Evolutionary conservation across 2,329 filamentous ascomycete species (phyloP), one percentile per base, ranked within the genome.

Genomic region (Conoideocrella luteorostrata): DNA sequence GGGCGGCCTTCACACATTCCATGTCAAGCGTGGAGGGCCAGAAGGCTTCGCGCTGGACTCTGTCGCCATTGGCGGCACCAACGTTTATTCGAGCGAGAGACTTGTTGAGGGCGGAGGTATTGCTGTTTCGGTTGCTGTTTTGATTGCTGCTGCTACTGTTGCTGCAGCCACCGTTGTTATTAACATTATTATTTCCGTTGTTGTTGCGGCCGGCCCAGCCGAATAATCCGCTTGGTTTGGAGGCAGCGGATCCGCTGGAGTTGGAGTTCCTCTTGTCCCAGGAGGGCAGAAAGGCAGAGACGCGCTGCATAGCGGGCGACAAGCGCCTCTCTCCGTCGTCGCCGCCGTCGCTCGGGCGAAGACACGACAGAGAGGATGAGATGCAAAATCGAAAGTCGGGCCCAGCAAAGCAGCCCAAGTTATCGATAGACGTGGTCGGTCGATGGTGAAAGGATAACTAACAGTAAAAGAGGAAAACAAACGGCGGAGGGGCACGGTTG

Each of bases 1-100:
- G 77, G 47, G 89, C 88, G 37, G 89, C 87, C 68, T 95, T 95
- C 66, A 95, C 88, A 64, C 85, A 86, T 71, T 96, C 90, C 53
- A 85, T 84, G 61, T 95, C 90, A 41, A 95, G 71, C 1, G 83
- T 85, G 24, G 86, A 84, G 3, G 88, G 88, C 86, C 86, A 93
- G 57, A 91, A 91, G 20, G 85, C 82, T 61, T 94, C 87, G 23
- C 62, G 57, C 37, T 66, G 61, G 22, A 66, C 55, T 21, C 57
- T 56, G 46, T 46, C 52, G 39, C 39, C 52, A 46, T 64, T 65
- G 46, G 64, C 62, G 29, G 57, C 57, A 18, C 54, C 51, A 15
- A 59, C 57, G 50, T 66, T 63, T 53, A 66, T 63, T 41, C 53
- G 61, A 45, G 61, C 46, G 30, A 62, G 48, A 36, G 52, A 38